Base-by-base conservation (phyloP, 345 rosid species). In the Raphanus raphanistrum region DNA sequence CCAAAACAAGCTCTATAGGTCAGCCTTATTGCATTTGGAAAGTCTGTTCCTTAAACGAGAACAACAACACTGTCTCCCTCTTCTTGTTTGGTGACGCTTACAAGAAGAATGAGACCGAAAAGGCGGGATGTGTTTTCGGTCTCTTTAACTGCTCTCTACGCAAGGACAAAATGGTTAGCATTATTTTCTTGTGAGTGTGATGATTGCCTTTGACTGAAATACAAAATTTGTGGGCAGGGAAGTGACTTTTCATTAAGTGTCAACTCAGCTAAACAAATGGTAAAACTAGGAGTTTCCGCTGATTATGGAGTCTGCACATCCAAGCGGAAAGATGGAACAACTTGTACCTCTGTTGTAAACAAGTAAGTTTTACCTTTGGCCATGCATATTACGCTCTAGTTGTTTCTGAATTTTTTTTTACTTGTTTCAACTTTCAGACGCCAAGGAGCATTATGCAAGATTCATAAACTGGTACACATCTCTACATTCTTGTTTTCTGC, bases 31-130 rank as follows among this genome's bases (percentile, higher is more conserved):
- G 55, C 55, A 50, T 50, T n/a, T 50, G 55, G 55, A 50, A 50
- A 50, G 2, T 50, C 17, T 92, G 97, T 61, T 79, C 90, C 81
- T 77, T 95, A 79, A 87, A 82, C 70, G 93, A 87, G 63, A 86
- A 76, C 78, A 86, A 76, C 78, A 86, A 72, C 78, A 81, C 74
- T 32, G 55, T 88, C 67, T 90, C 99, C 63, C 76, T 95, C 71
- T 95, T 95, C 85, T 83, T 95, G 87, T 95, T 95, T 83, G 91
- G 96, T 66, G 98, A 91, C 72, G 96, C 97, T 77, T 88, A 84
- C 75, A 82, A 83, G 82, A 82, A 82, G 72, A 83, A 87, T 82
- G 55, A 79, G 41, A 71, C 83, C 31, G 94, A 88, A 75, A 82
- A 84, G 66, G 88, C 85, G 21, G 99, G 96, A 79, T 81, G 96